Evolutionary conservation across 257 asterid species (phyloP).

Genomic region (Cinchona pubescens): DNA sequence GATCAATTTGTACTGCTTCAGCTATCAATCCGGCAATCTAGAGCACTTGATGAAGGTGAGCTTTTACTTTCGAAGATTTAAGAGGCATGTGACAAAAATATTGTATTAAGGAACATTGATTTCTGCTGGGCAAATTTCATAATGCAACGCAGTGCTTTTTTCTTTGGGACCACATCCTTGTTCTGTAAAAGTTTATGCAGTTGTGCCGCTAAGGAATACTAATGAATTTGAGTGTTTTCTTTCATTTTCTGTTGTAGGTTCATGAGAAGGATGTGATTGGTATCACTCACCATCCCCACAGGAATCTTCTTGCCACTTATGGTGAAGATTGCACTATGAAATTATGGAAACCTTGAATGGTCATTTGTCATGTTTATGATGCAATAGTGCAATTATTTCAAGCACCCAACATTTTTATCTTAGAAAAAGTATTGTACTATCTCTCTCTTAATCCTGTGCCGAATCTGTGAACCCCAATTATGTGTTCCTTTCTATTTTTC

Average conservation of each 20-base stretch:
- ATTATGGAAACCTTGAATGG: conserved; percentile 75
- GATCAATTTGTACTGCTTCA: conserved; percentile 91
- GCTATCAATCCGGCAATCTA: conserved; percentile 86
- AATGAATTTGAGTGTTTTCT: not conserved
- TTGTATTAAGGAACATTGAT: not conserved
- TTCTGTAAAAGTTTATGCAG: not conserved
- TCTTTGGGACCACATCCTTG: not conserved
- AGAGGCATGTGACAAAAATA: not conserved
- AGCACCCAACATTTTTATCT: not conserved
- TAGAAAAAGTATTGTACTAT: not conserved
- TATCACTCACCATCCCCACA: conserved; percentile 87
- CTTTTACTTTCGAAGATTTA: not conserved
- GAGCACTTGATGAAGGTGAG: conserved; percentile 97
- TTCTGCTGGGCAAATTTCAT: not conserved
- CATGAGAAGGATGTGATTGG: conserved; percentile 97
- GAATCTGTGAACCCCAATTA: too few relatives aligned
- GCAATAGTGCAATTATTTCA: not conserved
- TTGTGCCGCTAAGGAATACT: too few relatives aligned
- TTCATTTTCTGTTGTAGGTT: conserved; percentile 44
- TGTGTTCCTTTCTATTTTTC: too few relatives aligned
- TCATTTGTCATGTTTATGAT: not conserved
- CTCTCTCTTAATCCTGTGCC: too few relatives aligned
- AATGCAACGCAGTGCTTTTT: not conserved
- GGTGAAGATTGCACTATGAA: conserved; percentile 85
- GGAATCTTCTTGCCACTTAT: conserved; percentile 79